Evolutionary conservation across 2,329 filamentous ascomycete species (phyloP).

Genomic region (Metarhizium guizhouense): DNA sequence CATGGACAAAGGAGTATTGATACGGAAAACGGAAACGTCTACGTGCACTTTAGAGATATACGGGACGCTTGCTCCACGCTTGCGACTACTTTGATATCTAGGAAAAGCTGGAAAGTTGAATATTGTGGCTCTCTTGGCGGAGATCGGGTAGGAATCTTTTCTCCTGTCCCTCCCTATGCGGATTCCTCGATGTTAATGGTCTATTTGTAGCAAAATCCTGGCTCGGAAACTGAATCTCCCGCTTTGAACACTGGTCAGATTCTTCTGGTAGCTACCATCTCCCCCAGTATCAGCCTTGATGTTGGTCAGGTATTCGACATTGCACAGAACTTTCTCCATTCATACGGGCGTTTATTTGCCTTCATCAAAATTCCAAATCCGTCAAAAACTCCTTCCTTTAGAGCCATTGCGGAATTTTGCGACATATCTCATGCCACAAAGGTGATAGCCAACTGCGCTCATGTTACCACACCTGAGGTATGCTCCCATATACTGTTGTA

Average conservation of each 20-base stretch:
- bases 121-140: constrained; percentile 13
- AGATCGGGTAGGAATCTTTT: constrained; percentile 1
- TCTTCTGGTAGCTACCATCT: constrained; percentile 16
- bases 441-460: constrained; percentile 28
- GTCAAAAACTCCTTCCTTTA: constrained; percentile 32
- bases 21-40: constrained; percentile 32
- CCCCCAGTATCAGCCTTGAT: constrained; percentile 10
- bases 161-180: not conserved
- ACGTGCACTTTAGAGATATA: constrained; percentile 50
- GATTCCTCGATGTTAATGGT: not conserved
- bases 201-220: not conserved
- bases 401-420: constrained; percentile 43
- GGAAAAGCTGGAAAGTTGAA: constrained; percentile 33
- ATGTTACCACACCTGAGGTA: constrained; percentile 17
- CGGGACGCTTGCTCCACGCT: constrained; percentile 46
- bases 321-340: constrained; percentile 27
- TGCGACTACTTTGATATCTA: constrained; percentile 33
- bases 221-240: not conserved
- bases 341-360: constrained; percentile 43
- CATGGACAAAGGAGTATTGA: constrained; percentile 30
- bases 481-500: not conserved
- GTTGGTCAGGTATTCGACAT: constrained; percentile 26
- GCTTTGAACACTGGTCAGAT: constrained; percentile 17
- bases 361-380: constrained; percentile 34
- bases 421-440: constrained; percentile 35